These are phyloP conservation scores for Curvularia verruculosa DNA, from an alignment of 2,329 filamentous ascomycete genomes.

Conservation along the genomic window DNA sequence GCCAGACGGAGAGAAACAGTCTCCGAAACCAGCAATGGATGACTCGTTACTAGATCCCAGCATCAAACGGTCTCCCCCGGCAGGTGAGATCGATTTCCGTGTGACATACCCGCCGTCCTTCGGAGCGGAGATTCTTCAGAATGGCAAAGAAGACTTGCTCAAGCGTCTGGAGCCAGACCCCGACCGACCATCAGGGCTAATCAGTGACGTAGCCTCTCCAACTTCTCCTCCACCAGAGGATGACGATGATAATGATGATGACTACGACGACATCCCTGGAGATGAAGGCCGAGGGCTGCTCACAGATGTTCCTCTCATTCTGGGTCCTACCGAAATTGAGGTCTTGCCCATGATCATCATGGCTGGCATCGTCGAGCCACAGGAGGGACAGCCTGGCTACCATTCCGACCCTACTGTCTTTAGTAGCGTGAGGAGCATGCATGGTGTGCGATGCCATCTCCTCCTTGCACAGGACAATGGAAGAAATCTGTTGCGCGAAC, in stretches of 20 bases:
- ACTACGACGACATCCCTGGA: slow-evolving; percentile 72
- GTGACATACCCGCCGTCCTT: slow-evolving; percentile 57
- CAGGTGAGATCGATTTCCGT: slow-evolving; percentile 56
- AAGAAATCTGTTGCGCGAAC: slow-evolving; percentile 83
- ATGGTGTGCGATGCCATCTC: slow-evolving; percentile 88
- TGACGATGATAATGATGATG: slow-evolving; percentile 71
- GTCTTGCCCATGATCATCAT: slow-evolving; percentile 97
- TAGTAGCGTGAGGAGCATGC: slow-evolving; percentile 73
- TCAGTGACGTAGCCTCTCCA: slow-evolving; percentile 48
- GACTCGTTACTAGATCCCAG: slow-evolving; percentile 44
- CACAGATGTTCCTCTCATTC: slow-evolving; percentile 91
- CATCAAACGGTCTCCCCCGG: slow-evolving; percentile 47
- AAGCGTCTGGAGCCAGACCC: slow-evolving; percentile 57
- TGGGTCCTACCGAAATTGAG: slow-evolving; percentile 94
- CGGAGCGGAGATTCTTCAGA: slow-evolving; percentile 56
- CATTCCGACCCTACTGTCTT: slow-evolving; percentile 57
- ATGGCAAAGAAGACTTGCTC: slow-evolving; percentile 58
- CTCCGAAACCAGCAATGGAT: slow-evolving; percentile 30
- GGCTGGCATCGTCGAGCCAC: slow-evolving; percentile 86
- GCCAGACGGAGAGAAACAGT: slow-evolving; percentile 26
- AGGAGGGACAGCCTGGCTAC: slow-evolving; percentile 68
- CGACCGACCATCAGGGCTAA: slow-evolving; percentile 48
- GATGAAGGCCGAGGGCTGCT: slow-evolving; percentile 82
- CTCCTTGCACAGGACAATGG: slow-evolving; percentile 89
- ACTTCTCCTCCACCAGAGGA: slow-evolving; percentile 58